These are phyloP conservation scores for Aspergillus fructus DNA, from an alignment of 2,329 filamentous ascomycete species.

Conservation along the genomic window DNA sequence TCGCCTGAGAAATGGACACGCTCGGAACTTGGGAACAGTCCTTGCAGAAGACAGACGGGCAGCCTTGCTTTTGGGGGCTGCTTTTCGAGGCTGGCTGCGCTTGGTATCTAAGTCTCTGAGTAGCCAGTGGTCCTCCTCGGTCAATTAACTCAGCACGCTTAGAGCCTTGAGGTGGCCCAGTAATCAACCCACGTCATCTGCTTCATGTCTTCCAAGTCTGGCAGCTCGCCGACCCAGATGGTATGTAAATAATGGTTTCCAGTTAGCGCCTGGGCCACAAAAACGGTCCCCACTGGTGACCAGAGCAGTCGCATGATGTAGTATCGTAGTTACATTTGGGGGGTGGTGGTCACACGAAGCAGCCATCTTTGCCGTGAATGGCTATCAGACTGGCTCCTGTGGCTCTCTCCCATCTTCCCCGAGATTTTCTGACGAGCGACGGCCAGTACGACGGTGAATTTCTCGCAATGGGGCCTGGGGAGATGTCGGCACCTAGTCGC, in stretches of 20 bases:
- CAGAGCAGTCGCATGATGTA: slow-evolving; percentile 12
- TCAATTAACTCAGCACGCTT: neutral
- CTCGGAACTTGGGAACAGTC: neutral
- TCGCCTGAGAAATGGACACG: neutral
- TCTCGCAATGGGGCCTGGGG: neutral
- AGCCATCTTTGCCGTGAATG: slow-evolving; percentile 2
- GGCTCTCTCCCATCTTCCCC: neutral
- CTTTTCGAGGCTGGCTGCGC: neutral
- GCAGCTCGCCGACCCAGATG: neutral
- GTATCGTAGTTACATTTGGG: slow-evolving; percentile 16
- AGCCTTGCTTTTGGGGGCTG: neutral
- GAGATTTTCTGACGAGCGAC: neutral
- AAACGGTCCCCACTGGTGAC: slow-evolving; percentile 1
- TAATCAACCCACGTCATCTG: neutral
- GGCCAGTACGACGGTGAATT: slow-evolving; percentile 6
- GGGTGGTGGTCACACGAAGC: slow-evolving; percentile 13
- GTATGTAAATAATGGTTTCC: slow-evolving; percentile 1
- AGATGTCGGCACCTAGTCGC: slow-evolving; percentile 9
- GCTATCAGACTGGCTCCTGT: slow-evolving; percentile 6
- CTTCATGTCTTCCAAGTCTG: neutral
- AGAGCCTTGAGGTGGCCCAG: neutral
- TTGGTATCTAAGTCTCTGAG: neutral
- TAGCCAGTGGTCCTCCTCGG: neutral
- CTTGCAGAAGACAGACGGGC: neutral
- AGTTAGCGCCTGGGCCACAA: neutral